These are phyloP conservation scores for Macaranga tanarius DNA, from an alignment of 441 rosid genomes.

Conservation along the genomic window DNA sequence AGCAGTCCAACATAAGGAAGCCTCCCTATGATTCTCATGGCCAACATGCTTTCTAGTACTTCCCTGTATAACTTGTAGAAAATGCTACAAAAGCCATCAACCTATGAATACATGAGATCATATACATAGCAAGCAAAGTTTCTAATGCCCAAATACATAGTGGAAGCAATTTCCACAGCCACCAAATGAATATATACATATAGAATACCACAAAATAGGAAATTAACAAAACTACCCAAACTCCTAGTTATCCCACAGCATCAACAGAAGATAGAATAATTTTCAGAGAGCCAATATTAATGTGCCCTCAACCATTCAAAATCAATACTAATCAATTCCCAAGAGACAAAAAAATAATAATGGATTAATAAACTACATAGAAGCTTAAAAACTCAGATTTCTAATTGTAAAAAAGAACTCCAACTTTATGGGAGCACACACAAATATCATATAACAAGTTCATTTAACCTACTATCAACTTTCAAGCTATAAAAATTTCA, in stretches of 20 bases:
- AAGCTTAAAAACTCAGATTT: not conserved
- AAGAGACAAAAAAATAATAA: not conserved
- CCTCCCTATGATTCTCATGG: not conserved
- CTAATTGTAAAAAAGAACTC: not conserved
- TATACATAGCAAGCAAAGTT: not conserved
- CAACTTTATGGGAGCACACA: not conserved
- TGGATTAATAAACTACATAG: not conserved
- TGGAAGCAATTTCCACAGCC: not conserved
- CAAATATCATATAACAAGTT: not conserved
- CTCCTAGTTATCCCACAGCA: slow-evolving; percentile 2
- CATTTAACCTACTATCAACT: not conserved
- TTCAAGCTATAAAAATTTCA: not conserved
- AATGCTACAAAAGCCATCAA: not conserved
- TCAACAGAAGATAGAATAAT: not conserved
- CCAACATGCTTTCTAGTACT: not conserved
- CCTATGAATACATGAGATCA: not conserved
- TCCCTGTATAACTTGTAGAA: not conserved
- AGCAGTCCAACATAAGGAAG: not conserved
- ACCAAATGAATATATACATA: too few relatives aligned
- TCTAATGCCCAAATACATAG: not conserved
- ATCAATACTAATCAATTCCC: not conserved
- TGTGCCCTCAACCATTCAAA: not conserved
- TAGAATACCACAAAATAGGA: not conserved
- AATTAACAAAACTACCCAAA: not conserved
- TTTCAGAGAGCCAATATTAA: not conserved